Evolutionary conservation across 192 early-diverging fungal species (phyloP), one percentile per base, ranked within the genome.

Genomic region (Dispira simplex): DNA sequence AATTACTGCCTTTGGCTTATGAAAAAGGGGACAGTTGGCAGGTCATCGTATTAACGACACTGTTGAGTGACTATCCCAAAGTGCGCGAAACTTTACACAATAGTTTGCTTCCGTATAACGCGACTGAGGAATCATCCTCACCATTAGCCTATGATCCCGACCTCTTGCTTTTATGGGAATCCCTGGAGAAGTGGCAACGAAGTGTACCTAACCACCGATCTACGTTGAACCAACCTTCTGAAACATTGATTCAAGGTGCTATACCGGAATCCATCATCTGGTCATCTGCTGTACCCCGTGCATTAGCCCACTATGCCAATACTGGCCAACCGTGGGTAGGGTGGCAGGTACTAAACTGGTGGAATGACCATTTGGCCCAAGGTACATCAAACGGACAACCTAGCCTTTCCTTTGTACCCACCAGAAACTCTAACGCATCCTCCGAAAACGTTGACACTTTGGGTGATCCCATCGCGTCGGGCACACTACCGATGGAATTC

Each of bases 11-110:
- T 0, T 69, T 63, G 3, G 73, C 73, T 13, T 63, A 73, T 46
- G 67, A 51, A 21, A 46, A 65, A 13, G 69, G 68, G 48, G 71
- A 73, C 56, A 67, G 69, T 39, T 78, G 77, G 77, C 66, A 73
- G 47, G 71, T 71, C 44, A 73, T 71, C 20, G 64, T 78, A 16
- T 21, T 60, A 14, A 16, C 11, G 2, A 14, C 10, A 16, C 14
- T 60, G 4, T 2, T 44, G 26, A 13, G 58, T 13, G 32, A 60
- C 1, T 18, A 18, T 16, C 14, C 26, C 10, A 9, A 18, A 13
- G 58, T 12, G 12, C 27, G 0, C 32, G 2, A 44, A 44, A 16
- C 12, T 6, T 8, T 27, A 18, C 11, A 27, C 18, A 12, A 14
- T 18, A 11, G 28, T 11, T 44, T 18, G 16, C 13, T 44, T 44